Percentiles rank a stretch among this genome's conserved stretches.
phyloP scores from a whole-genome alignment of 257 asterid genomes.

The Forsythia suspensa region DNA sequence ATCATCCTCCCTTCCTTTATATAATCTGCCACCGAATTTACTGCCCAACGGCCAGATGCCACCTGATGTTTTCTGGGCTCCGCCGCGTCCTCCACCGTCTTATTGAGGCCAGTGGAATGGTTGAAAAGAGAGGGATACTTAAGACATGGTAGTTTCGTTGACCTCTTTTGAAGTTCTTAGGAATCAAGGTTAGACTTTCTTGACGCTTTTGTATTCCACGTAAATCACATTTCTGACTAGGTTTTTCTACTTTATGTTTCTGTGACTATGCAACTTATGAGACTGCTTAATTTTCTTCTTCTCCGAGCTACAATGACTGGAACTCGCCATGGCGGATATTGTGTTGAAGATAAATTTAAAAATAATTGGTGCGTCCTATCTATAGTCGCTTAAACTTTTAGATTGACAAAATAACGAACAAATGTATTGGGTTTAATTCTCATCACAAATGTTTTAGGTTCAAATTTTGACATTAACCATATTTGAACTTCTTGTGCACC shows the following conservation, averaged over 20 bases:
- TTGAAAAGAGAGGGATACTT: background rate
- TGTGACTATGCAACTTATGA: background rate
- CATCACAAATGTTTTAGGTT: background rate
- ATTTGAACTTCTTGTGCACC: background rate
- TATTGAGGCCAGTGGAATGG: constrained; percentile 26
- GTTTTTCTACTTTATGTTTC: constrained; percentile 7
- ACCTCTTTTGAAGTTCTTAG: constrained; percentile 30
- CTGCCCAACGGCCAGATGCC: constrained; percentile 59
- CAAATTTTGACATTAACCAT: background rate
- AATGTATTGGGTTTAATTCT: background rate
- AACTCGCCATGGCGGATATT: background rate
- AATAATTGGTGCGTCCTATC: background rate
- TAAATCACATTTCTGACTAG: constrained; percentile 26
- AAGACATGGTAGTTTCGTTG: background rate
- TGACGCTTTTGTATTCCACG: constrained; percentile 29
- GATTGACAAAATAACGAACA: background rate
- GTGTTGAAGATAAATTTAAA: background rate
- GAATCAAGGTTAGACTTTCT: constrained; percentile 29
- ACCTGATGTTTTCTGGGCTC: constrained; percentile 64
- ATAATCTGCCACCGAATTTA: constrained; percentile 49
- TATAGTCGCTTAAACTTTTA: too few species aligned
- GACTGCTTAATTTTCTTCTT: background rate
- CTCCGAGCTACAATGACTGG: background rate
- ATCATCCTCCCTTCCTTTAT: constrained; percentile 36
- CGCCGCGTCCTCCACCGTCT: constrained; percentile 50